Base-by-base conservation (phyloP, 192 early-diverging fungal species). In the Phlyctochytrium arcticum region DNA sequence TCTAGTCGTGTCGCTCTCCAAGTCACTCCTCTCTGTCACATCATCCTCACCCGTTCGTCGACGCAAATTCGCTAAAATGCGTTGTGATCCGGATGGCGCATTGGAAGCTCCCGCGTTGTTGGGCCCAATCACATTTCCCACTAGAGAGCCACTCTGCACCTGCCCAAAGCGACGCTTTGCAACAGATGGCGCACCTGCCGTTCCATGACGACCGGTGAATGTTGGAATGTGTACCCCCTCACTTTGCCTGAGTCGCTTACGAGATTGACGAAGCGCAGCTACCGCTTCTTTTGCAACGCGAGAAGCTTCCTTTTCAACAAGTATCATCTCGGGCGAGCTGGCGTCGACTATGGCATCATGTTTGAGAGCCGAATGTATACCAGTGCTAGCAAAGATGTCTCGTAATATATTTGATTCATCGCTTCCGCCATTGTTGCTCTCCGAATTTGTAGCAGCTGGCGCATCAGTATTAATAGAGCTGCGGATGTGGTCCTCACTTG, bases 321-420 rank as follows among this genome's bases (percentile, higher is more conserved):
- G 79, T 8, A 84, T 53, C 7, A 62, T 65, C 37, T 93, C 88
- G 15, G 85, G 79, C 9, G 73, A 84, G 1, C 75, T 59, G 4
- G 81, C 75, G 58, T 89, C 84, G 70, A 96, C 79, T 53, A 99
- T 94, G 12, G 84, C 85, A 59, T 99, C 96, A 65, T 99, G 96
- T 39, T 92, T 77, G 21, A 99, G 69, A 0, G 92, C 94, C 47
- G 90, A 90, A 55, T 95, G 92, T 6, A 98, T 85, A 0, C 92
- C 92, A 3, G 88, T 84, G 67, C 84, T 88, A 65, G 89, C 78
- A 66, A 94, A 94, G n/a, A 98, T 64, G 31, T 80, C 85, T 19
- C 82, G 65, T 10, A 96, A 75, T 12, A 95, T 87, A n/a, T 87
- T 79, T n/a, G 74, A 65, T 34, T 91, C 88, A 29, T 82, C 83